Evolutionary conservation across 371 early-diverging fungal species (phyloP).

Genomic region (Rhizopus delemar): DNA sequence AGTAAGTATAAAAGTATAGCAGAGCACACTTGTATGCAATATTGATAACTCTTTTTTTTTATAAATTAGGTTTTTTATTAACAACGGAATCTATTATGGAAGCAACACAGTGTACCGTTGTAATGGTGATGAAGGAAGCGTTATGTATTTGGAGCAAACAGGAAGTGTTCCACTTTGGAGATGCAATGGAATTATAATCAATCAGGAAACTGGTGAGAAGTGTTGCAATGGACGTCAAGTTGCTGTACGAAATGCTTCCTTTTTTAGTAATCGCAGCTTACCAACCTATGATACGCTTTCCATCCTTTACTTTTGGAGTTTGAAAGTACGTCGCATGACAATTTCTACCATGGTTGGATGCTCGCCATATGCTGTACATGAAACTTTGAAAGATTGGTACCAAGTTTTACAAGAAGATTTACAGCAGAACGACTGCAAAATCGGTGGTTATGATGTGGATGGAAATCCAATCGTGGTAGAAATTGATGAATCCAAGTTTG

Average conservation of each 20-base stretch:
- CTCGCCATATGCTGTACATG: background rate
- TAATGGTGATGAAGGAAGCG: background rate
- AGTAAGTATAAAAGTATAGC: too few relatives aligned
- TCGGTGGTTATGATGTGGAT: background rate
- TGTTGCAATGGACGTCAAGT: too few relatives aligned
- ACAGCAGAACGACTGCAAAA: background rate
- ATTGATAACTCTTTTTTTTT: too few relatives aligned
- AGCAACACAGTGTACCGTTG: background rate
- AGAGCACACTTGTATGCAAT: too few relatives aligned
- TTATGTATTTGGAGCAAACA: background rate
- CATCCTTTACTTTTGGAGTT: too few relatives aligned
- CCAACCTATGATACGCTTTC: too few relatives aligned
- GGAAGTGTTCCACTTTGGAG: background rate
- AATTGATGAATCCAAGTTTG: constrained; percentile 26
- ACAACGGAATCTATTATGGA: too few relatives aligned
- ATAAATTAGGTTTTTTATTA: too few relatives aligned
- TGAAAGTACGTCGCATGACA: too few relatives aligned
- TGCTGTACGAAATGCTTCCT: too few relatives aligned
- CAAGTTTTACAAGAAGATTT: constrained; percentile 8
- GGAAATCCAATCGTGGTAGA: constrained; percentile 11
- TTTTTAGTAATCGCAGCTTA: too few relatives aligned
- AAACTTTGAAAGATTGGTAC: background rate
- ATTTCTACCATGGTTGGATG: too few relatives aligned
- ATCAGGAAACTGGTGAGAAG: background rate
- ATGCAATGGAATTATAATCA: background rate